A percentile compares a stretch with the other conserved stretches of the same genome.
Evolutionary conservation across 495 filamentous ascomycete genomes (phyloP).

Genomic region (Aspergillus coremiiformis): DNA sequence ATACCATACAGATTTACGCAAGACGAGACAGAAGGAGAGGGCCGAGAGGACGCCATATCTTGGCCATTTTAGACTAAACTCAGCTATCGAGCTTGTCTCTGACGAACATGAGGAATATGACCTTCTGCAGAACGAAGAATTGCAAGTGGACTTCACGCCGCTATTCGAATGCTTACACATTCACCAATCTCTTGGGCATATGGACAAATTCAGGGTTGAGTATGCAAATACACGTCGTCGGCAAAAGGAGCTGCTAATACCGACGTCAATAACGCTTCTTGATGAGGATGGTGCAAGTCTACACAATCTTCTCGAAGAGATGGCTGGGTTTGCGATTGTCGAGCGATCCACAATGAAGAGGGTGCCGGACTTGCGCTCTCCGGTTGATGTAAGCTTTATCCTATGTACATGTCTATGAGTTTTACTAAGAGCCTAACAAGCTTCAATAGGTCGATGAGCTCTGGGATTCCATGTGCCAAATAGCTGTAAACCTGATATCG

Average conservation of each 20-base stretch:
- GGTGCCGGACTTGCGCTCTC: conserved; percentile 71
- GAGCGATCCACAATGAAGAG: conserved; percentile 89
- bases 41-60: conserved; percentile 63
- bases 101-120: conserved; percentile 96
- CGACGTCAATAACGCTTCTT: conserved; percentile 59
- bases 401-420: background rate
- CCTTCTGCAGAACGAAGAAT: conserved; percentile 84
- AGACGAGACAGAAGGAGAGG: conserved; percentile 73
- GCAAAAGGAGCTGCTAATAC: conserved; percentile 86
- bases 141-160: conserved; percentile 89
- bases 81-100: conserved; percentile 87
- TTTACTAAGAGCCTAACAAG: background rate
- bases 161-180: conserved; percentile 96
- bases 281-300: conserved; percentile 70
- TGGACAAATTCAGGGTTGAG: conserved; percentile 79
- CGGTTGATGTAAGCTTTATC: conserved; percentile 57
- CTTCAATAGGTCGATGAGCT: conserved; percentile 73
- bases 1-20: conserved; percentile 85
- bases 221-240: conserved; percentile 83
- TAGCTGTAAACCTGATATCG: conserved; percentile 69
- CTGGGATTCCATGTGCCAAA: conserved; percentile 97
- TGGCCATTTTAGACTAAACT: conserved; percentile 82
- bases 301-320: conserved; percentile 81
- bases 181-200: conserved; percentile 88
- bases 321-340: conserved; percentile 94